phyloP scores from a whole-genome alignment of 495 filamentous ascomycete genomes.

The Penicillium arizonense region DNA sequence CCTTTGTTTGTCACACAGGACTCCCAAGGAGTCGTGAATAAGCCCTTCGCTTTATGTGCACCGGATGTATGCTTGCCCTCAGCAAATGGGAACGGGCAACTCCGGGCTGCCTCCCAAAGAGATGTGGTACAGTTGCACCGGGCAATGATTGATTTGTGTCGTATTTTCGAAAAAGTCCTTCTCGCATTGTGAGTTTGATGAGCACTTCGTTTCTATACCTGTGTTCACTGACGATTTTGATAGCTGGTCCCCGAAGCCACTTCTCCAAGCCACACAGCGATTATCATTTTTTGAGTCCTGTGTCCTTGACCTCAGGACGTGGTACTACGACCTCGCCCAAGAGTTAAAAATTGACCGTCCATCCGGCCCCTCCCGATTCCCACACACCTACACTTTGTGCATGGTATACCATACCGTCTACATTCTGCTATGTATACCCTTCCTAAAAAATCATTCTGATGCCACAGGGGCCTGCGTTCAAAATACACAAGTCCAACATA shows the following conservation, averaged over 20 bases:
- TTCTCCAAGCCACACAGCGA: conserved; percentile 14
- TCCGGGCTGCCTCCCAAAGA: conserved; percentile 13
- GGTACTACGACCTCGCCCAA: conserved; percentile 26
- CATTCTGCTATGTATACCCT: conserved; percentile 26
- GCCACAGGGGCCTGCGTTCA: neutral
- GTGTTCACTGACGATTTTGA: neutral
- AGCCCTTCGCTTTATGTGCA: conserved; percentile 20
- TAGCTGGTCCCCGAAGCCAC: conserved; percentile 29
- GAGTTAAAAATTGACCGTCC: conserved; percentile 18
- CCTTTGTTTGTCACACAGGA: conserved; percentile 13
- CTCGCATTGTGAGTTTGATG: conserved; percentile 20
- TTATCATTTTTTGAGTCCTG: conserved; percentile 25
- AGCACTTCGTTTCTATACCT: neutral
- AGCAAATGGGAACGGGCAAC: conserved; percentile 20
- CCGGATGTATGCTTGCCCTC: conserved; percentile 13
- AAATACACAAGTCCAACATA: neutral
- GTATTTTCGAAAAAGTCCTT: conserved; percentile 28
- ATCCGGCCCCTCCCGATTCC: conserved; percentile 14
- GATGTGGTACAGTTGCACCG: conserved; percentile 20
- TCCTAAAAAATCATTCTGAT: conserved; percentile 5
- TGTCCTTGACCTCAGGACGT: conserved; percentile 27
- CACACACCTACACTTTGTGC: conserved; percentile 25
- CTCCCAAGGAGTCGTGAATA: conserved; percentile 27
- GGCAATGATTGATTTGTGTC: conserved; percentile 27
- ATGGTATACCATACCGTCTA: conserved; percentile 31